A percentile compares a stretch with the other conserved stretches of the same genome.
These are phyloP conservation scores for Xylaria sp. DNA, from an alignment of 495 filamentous ascomycete genomes.

Conservation along the genomic window DNA sequence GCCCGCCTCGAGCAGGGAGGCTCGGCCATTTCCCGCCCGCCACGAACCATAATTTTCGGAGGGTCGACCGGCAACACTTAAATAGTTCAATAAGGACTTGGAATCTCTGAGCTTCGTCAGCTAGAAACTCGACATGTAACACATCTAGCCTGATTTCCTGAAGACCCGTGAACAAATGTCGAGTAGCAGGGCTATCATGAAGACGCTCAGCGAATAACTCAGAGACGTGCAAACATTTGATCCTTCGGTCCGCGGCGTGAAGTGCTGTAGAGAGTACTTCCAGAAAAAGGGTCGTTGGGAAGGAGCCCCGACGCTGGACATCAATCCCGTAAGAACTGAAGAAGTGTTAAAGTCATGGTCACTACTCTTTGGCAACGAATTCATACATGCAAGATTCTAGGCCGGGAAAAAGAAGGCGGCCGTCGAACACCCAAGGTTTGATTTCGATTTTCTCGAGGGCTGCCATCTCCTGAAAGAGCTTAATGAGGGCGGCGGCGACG, in stretches of 20 bases:
- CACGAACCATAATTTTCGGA: slow-evolving; percentile 9
- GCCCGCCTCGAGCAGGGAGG: background rate
- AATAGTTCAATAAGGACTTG: slow-evolving; percentile 17
- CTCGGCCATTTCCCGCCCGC: background rate
- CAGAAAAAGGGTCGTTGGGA: background rate
- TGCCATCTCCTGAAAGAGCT: slow-evolving; percentile 4
- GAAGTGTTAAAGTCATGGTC: slow-evolving; percentile 3
- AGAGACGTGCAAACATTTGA: slow-evolving; percentile 11
- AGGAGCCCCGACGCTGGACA: slow-evolving; percentile 8
- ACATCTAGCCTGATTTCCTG: slow-evolving; percentile 9
- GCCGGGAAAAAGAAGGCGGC: background rate
- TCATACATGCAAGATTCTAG: slow-evolving; percentile 21
- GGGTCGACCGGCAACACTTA: background rate
- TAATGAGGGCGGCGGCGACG: background rate
- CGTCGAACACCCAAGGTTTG: slow-evolving; percentile 19
- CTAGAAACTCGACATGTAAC: background rate
- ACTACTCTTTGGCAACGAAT: background rate
- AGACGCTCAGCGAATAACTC: slow-evolving; percentile 8
- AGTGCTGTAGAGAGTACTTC: slow-evolving; percentile 8
- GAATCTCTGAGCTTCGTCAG: background rate
- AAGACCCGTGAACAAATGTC: slow-evolving; percentile 19
- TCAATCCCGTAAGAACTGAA: slow-evolving; percentile 12
- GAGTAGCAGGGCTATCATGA: slow-evolving; percentile 18
- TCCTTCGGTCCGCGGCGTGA: background rate
- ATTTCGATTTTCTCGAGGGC: slow-evolving; percentile 8